A percentile compares a stretch with the other conserved stretches of the same genome.
These are phyloP conservation scores for Rhodofomes roseus DNA, from an alignment of 1,284 basidiomycete species.

Conservation along the genomic window DNA sequence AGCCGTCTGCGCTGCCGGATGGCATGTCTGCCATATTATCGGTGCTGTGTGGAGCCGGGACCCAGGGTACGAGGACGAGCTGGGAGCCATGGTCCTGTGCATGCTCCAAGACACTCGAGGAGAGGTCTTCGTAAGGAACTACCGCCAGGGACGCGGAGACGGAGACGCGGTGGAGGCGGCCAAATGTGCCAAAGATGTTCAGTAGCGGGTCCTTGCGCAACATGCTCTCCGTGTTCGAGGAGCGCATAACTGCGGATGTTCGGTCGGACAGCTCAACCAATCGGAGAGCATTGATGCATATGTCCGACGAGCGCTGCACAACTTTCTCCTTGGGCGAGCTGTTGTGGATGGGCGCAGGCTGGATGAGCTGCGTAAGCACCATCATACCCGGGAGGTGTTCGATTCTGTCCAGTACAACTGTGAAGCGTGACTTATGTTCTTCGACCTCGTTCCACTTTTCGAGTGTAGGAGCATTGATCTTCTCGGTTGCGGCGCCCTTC, in stretches of 20 bases:
- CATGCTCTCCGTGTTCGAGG: constrained; percentile 52
- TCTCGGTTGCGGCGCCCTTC: constrained; percentile 1
- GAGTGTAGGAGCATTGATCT: not conserved
- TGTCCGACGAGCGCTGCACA: constrained; percentile 7
- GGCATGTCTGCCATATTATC: constrained; percentile 11
- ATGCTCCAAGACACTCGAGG: constrained; percentile 48
- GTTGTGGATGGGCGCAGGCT: constrained; percentile 31
- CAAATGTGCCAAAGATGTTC: constrained; percentile 61
- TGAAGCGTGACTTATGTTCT: constrained; percentile 53
- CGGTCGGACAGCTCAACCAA: constrained; percentile 69
- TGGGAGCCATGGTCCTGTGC: constrained; percentile 45
- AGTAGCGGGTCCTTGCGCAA: constrained; percentile 57
- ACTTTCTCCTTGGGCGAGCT: constrained; percentile 1
- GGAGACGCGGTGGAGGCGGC: constrained; percentile 51
- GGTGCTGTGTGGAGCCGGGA: constrained; percentile 33
- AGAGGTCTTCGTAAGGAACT: constrained; percentile 54
- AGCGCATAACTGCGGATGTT: constrained; percentile 67
- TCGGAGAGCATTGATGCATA: constrained; percentile 45
- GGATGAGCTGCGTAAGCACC: constrained; percentile 65
- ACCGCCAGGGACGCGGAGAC: constrained; percentile 52
- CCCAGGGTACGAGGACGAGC: constrained; percentile 66
- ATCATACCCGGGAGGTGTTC: constrained; percentile 82
- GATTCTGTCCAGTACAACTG: constrained; percentile 87
- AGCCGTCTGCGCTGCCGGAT: constrained; percentile 12
- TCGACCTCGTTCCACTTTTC: constrained; percentile 21